Conservation (phyloP, 306 rosid genomes). For the Fagus sylvatica region DNA sequence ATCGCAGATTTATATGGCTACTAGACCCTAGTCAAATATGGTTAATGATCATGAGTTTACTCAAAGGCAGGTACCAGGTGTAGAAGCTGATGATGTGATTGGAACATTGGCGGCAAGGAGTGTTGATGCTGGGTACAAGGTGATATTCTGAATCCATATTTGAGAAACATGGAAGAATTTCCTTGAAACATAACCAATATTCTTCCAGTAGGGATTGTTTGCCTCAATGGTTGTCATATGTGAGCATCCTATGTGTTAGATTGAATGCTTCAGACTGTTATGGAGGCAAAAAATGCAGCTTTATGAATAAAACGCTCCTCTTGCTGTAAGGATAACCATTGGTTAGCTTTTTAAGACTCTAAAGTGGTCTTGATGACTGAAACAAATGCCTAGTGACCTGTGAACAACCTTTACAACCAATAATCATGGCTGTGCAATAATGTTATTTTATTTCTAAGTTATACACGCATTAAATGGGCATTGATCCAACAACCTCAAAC, state of each 20-base stretch:
- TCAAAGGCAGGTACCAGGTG: constrained; percentile 83
- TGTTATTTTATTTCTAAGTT: no score
- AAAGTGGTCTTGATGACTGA: not conserved
- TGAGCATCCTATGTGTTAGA: not conserved
- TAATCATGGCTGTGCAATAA: not conserved
- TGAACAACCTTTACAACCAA: not conserved
- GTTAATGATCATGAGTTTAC: constrained; percentile 29
- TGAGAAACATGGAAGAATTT: constrained; percentile 12
- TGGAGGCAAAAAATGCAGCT: no score
- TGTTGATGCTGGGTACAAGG: constrained; percentile 90
- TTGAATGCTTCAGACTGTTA: not conserved
- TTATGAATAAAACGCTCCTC: no score
- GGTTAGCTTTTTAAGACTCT: not conserved
- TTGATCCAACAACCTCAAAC: no score
- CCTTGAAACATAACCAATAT: not conserved
- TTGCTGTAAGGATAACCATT: not conserved
- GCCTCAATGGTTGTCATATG: not conserved
- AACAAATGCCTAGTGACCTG: not conserved
- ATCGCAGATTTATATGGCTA: constrained; percentile 23
- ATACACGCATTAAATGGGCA: no score
- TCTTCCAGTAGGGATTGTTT: not conserved
- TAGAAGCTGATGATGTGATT: constrained; percentile 98
- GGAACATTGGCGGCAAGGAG: constrained; percentile 90
- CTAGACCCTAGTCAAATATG: constrained; percentile 13
- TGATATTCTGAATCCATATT: constrained; percentile 32